These are phyloP conservation scores for Paspalum notatum DNA, from an alignment of 176 grass and related monocot species.

Conservation along the genomic window DNA sequence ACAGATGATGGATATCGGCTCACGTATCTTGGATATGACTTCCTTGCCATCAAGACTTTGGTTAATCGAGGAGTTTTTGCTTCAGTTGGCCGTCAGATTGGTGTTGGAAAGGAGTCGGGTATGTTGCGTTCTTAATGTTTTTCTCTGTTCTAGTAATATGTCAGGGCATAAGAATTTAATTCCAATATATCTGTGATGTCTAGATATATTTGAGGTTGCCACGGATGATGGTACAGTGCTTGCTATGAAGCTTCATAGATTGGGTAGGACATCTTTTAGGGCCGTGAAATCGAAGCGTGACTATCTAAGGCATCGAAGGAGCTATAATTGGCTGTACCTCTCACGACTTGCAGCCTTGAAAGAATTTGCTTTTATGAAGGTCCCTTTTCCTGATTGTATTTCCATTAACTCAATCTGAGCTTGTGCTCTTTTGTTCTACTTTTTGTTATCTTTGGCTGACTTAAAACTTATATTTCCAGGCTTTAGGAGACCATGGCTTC, in stretches of 20 bases:
- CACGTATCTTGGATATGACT: constrained; percentile 97
- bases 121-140: background rate
- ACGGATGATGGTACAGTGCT: constrained; percentile 81
- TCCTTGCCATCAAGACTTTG: constrained; percentile 92
- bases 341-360: constrained; percentile 84
- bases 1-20: constrained; percentile 90
- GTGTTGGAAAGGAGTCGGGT: constrained; percentile 97
- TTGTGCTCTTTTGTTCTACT: background rate
- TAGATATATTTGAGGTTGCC: constrained; percentile 97
- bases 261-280: constrained; percentile 92
- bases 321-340: constrained; percentile 88
- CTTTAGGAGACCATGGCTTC: constrained; percentile 87
- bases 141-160: background rate
- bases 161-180: background rate
- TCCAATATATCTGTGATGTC: background rate
- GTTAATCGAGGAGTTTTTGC: constrained; percentile 86
- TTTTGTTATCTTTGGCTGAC: background rate
- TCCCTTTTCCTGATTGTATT: background rate
- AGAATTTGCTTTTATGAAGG: constrained; percentile 98
- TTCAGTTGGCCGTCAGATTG: constrained; percentile 87
- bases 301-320: constrained; percentile 80
- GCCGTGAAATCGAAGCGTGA: constrained; percentile 97
- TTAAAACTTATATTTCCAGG: constrained; percentile 41
- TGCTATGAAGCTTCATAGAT: constrained; percentile 94
- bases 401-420: background rate